Base-by-base conservation (phyloP, 192 early-diverging fungal species). In the Podila clonocystis region DNA sequence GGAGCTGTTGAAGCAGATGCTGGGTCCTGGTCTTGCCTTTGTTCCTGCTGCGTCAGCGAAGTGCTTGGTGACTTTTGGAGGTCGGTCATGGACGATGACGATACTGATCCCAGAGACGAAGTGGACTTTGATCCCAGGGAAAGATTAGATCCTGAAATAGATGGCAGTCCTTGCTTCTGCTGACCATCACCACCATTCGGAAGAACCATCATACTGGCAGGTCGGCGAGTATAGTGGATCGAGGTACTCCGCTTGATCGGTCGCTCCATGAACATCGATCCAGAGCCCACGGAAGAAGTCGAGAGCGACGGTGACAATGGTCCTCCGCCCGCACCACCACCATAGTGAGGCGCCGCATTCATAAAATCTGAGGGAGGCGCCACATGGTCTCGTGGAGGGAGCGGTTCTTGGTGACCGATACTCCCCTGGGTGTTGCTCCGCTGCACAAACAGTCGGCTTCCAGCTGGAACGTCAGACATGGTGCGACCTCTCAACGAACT, bases 231-330 rank as follows among this genome's bases (percentile, higher is more conserved):
- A 22, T 71, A 72, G 28, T 68, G 57, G 9, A 0, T 50, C 34
- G 70, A 79, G 28, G 26, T 49, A 38, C 75, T 67, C 13, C 70
- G 57, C 33, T 68, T 65, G 26, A 72, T 58, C 15, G 75, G 75
- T 9, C 75, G 63, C 31, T 72, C 75, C 49, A 70, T 62, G 30
- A 71, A 63, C 2, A 50, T 45, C 2, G 41, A 45, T 17, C 41
- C 69, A 22, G 75, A 68, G 0, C 57, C 17, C 7, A 64, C 49
- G 22, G 67, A 33, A 3, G 74, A 60, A 0, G 68, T 45, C 24
- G 67, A 58, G 7, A 31, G 30, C 3, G 41, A 50, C 3, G 58
- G 45, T 9, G 65, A 34, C 34, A 29, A 9, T 9, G 33, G 28
- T 38, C 62, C 62, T n/a, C 62, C 62, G 24, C 30, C 33, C 1